These are phyloP conservation scores for Sparassis latifolia DNA, from an alignment of 1,284 basidiomycete species.

Conservation along the genomic window DNA sequence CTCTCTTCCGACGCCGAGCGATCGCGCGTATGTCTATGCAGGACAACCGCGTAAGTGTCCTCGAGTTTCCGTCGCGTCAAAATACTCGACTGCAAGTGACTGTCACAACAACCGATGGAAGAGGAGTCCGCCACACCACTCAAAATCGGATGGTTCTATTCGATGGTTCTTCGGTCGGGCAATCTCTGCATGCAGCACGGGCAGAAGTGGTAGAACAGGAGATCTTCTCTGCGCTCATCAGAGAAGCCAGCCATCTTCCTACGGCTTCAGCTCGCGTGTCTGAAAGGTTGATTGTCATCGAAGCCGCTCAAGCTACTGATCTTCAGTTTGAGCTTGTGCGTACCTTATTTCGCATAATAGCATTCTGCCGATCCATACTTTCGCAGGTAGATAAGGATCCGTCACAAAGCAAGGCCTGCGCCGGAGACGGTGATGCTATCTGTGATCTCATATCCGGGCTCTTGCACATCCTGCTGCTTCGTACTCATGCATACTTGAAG, in stretches of 20 bases:
- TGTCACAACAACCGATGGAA: constrained; percentile 30
- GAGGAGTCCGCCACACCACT: constrained; percentile 28
- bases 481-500: constrained; percentile 49
- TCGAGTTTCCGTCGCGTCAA: constrained; percentile 62
- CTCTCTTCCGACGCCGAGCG: constrained; percentile 54
- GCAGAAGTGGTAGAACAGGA: constrained; percentile 72
- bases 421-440: constrained; percentile 26
- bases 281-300: constrained; percentile 66
- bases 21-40: constrained; percentile 58
- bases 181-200: constrained; percentile 50
- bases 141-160: constrained; percentile 31
- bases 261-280: constrained; percentile 70
- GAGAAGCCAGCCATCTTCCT: constrained; percentile 63
- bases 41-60: constrained; percentile 32
- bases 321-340: constrained; percentile 63
- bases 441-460: constrained; percentile 68
- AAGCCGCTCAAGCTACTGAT: constrained; percentile 62
- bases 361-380: neutral
- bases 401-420: neutral
- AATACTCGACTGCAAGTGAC: constrained; percentile 53
- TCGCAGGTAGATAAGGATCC: constrained; percentile 21
- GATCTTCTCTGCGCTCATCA: constrained; percentile 64
- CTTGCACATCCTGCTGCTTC: constrained; percentile 60
- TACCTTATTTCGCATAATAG: constrained; percentile 5
- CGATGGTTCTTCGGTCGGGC: constrained; percentile 39